These are phyloP conservation scores for Amanita muscaria DNA, from an alignment of 768 basidiomycete genomes.

Conservation along the genomic window DNA sequence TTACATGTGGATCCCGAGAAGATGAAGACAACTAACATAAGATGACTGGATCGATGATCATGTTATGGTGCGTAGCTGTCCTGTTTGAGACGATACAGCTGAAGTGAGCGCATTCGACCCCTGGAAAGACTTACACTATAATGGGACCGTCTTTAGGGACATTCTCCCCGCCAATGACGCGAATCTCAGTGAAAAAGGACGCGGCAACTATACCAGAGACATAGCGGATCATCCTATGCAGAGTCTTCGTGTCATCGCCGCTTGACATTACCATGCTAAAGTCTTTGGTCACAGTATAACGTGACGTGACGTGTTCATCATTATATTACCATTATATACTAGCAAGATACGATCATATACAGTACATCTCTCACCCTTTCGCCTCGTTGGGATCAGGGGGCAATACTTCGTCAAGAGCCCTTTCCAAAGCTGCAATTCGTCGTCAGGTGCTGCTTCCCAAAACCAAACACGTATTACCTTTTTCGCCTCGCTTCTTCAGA, in stretches of 20 bases:
- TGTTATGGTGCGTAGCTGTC: conserved; percentile 86
- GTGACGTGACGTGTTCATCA: no score
- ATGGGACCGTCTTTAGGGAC: conserved; percentile 86
- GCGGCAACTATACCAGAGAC: conserved; percentile 67
- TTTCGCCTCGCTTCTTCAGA: conserved; percentile 86
- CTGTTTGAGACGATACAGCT: conserved; percentile 26
- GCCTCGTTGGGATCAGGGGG: background rate
- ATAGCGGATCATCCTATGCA: conserved; percentile 65
- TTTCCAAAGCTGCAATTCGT: background rate
- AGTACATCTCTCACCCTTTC: no score
- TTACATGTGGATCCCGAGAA: conserved; percentile 8
- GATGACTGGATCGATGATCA: conserved; percentile 85
- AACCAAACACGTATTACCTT: conserved; percentile 28
- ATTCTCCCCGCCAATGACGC: conserved; percentile 80
- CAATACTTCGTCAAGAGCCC: conserved; percentile 1
- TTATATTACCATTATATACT: no score
- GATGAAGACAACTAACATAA: conserved; percentile 45
- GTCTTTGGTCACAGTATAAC: no score
- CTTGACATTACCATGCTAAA: no score
- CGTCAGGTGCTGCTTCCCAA: background rate
- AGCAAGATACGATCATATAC: no score
- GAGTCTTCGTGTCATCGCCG: conserved; percentile 17
- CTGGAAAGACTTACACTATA: conserved; percentile 61
- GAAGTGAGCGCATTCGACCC: conserved; percentile 2
- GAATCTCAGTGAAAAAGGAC: conserved; percentile 86